Evolutionary conservation across 805 yeast genomes (phyloP), one percentile per base, ranked within the genome.

Genomic region (Ogataea allantospora): DNA sequence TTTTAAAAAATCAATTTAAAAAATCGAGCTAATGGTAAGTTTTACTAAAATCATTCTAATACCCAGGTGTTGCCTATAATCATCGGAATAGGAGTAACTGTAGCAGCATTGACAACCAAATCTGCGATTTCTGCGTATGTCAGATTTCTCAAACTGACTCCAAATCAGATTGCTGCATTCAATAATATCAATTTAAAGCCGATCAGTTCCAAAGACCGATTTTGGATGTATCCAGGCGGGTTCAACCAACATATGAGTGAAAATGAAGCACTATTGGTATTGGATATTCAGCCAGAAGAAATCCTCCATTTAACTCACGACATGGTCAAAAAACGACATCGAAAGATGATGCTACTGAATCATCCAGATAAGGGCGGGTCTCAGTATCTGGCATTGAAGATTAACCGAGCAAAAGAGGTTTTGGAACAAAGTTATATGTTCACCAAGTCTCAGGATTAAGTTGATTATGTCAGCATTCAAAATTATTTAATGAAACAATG

Each of bases 331-430:
- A 80, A 75, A 43, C 77, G 79, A 40, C 95, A 88, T 57, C 71
- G 95, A 54, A 67, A 66, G 43, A 71, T 83, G 56, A 88, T 87
- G 95, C 66, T 87, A 62, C 66, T 77, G 9, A 87, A 87, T 59
- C 96, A 87, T 57, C 95, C 96, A 1, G 96, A 87, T 60, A 78
- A 83, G 51, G 95, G 95, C 3, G 96, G 96, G 2, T 81, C 89
- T 30, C 78, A 87, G 13, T 83, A 73, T 48, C 53, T 87, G 46
- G 93, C 95, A 17, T 80, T 86, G 60, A 88, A 87, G 65, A 83
- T 88, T 33, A 87, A 88, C 54, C 86, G 81, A 58, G 96, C 96
- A 22, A 88, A 84, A 59, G 89, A 80, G 37, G 67, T 85, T 30
- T 70, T 87, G 51, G 93, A 86, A 50, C 77, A 79, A 61, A 73